These are phyloP conservation scores for Dactylellina cionopaga DNA, from an alignment of 2,329 filamentous ascomycete genomes.

Conservation along the genomic window DNA sequence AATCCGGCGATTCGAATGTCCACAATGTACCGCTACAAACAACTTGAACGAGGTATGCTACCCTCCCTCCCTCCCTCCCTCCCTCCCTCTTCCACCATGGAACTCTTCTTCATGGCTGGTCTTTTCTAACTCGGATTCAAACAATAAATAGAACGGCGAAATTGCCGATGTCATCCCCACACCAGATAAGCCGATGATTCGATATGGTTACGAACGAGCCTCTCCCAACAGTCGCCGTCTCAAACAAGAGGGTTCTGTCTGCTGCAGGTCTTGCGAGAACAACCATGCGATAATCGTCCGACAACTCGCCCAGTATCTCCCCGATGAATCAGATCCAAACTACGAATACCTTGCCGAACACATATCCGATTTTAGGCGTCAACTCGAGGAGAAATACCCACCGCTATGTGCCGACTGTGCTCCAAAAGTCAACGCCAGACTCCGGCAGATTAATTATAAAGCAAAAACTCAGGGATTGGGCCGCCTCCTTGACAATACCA, in stretches of 20 bases:
- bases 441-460: slow-evolving; percentile 78
- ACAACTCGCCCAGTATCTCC: slow-evolving; percentile 81
- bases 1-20: slow-evolving; percentile 76
- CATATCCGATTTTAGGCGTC: slow-evolving; percentile 68
- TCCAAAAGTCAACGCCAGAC: slow-evolving; percentile 74
- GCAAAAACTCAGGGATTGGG: slow-evolving; percentile 84
- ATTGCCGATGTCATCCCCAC: slow-evolving; percentile 85
- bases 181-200: slow-evolving; percentile 63
- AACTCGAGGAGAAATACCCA: slow-evolving; percentile 84
- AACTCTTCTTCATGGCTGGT: slow-evolving; percentile 26
- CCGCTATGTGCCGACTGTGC: slow-evolving; percentile 86
- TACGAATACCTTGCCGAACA: slow-evolving; percentile 54
- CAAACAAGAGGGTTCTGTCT: slow-evolving; percentile 63
- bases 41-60: slow-evolving; percentile 82
- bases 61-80: slow-evolving; percentile 11
- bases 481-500: slow-evolving; percentile 57
- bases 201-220: slow-evolving; percentile 64
- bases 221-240: slow-evolving; percentile 62
- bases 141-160: slow-evolving; percentile 75
- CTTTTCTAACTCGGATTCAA: slow-evolving; percentile 54
- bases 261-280: slow-evolving; percentile 82
- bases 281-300: slow-evolving; percentile 86
- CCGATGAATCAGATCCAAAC: slow-evolving; percentile 68
- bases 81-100: slow-evolving; percentile 13
- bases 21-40: slow-evolving; percentile 84